Percentiles rank a stretch among this genome's conserved stretches.
These are phyloP conservation scores for Pelagophyceae sp. DNA, from an alignment of 352 stramenopile species.

Conservation along the genomic window DNA sequence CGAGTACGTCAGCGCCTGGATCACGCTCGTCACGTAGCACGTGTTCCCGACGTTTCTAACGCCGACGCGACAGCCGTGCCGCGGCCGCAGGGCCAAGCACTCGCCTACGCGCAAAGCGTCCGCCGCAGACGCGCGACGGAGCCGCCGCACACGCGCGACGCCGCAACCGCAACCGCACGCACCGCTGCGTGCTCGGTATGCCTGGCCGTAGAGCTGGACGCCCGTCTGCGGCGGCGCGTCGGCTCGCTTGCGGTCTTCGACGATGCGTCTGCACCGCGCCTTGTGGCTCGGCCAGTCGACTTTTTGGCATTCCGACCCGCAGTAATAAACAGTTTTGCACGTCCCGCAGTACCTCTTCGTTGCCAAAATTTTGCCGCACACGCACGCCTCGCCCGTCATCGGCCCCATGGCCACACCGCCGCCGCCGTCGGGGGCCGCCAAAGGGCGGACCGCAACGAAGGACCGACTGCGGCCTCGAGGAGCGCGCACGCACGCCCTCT, in stretches of 20 bases:
- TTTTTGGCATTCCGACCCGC: background rate
- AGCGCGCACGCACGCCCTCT: too few relatives aligned
- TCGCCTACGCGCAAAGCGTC: background rate
- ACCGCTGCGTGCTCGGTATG: background rate
- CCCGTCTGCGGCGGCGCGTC: background rate
- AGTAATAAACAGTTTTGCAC: background rate
- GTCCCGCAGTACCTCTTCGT: background rate
- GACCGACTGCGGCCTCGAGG: too few relatives aligned
- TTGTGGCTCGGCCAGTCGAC: background rate
- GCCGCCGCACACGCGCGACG: background rate
- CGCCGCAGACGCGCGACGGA: background rate
- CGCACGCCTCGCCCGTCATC: background rate
- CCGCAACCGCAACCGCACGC: background rate
- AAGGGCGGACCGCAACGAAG: too few relatives aligned
- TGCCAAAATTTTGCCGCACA: background rate
- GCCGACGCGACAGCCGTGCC: background rate
- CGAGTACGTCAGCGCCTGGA: conserved; percentile 1
- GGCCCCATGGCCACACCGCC: too few relatives aligned
- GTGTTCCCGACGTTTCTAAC: conserved; percentile 11
- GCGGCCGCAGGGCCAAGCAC: background rate
- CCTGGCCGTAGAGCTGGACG: background rate
- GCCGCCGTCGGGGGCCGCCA: too few relatives aligned
- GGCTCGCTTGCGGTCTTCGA: background rate
- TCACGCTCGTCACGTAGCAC: background rate
- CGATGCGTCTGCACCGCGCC: too few relatives aligned